Evolutionary conservation across 2,329 filamentous ascomycete species (phyloP).

Genomic region (Cercospora janseana): DNA sequence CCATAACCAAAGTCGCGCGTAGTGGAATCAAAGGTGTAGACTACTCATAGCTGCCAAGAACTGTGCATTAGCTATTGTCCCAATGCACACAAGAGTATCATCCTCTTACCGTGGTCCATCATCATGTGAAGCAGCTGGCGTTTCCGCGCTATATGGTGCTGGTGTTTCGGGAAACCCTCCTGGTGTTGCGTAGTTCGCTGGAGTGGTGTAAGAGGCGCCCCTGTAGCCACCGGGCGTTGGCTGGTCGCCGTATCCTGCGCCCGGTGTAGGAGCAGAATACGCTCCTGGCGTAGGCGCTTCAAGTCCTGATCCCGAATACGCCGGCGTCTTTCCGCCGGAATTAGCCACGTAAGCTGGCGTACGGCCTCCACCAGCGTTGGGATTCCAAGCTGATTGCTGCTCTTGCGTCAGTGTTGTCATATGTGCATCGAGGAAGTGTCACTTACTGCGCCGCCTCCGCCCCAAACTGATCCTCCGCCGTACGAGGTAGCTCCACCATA

Average conservation of each 20-base stretch:
- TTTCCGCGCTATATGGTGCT: constrained; percentile 32
- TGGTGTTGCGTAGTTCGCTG: constrained; percentile 32
- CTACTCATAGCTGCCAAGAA: constrained; percentile 5
- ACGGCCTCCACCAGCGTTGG: constrained; percentile 35
- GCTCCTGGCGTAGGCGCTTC: constrained; percentile 59
- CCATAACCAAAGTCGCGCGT: not conserved
- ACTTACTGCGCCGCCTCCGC: constrained; percentile 31
- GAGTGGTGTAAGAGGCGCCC: constrained; percentile 41
- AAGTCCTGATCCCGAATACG: constrained; percentile 55
- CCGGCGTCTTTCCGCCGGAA: constrained; percentile 72
- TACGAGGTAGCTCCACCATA: constrained; percentile 58
- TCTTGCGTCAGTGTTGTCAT: constrained; percentile 44
- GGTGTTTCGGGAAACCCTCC: constrained; percentile 55
- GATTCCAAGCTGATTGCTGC: constrained; percentile 40
- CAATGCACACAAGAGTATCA: not conserved
- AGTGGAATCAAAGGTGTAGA: too few species aligned
- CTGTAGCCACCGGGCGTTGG: constrained; percentile 42
- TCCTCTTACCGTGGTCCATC: constrained; percentile 18
- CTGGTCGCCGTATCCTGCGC: constrained; percentile 35
- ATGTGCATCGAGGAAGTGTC: constrained; percentile 61
- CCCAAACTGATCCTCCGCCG: constrained; percentile 48
- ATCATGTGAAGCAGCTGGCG: constrained; percentile 13
- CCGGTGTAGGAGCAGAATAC: constrained; percentile 46
- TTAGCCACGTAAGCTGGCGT: constrained; percentile 57
- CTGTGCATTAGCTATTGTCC: not conserved